Evolutionary conservation across 2,329 filamentous ascomycete species (phyloP).

Genomic region (Diaporthe caulivora): DNA sequence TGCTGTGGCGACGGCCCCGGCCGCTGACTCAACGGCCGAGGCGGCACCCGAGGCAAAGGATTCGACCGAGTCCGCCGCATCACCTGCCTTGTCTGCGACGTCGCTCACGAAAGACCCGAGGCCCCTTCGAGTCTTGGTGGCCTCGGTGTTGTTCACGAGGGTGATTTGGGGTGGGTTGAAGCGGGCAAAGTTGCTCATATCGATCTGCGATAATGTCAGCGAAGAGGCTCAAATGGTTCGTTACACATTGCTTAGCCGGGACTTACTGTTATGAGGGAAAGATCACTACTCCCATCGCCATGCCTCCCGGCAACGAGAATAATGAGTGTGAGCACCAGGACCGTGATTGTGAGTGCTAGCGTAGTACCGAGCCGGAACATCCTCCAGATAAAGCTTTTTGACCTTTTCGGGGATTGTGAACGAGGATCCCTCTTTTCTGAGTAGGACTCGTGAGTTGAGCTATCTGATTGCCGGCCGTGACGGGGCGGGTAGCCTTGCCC

Average conservation of each 20-base stretch:
- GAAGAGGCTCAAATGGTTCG: neutral
- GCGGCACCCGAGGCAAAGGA: slow-evolving; percentile 21
- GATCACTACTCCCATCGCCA: slow-evolving; percentile 34
- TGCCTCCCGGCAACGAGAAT: slow-evolving; percentile 34
- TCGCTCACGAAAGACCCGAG: slow-evolving; percentile 30
- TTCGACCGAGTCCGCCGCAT: slow-evolving; percentile 26
- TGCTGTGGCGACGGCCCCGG: slow-evolving; percentile 25
- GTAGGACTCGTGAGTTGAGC: slow-evolving; percentile 5
- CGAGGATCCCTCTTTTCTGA: neutral
- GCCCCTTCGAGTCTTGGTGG: slow-evolving; percentile 33
- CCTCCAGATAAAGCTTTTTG: slow-evolving; percentile 30
- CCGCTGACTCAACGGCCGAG: slow-evolving; percentile 25
- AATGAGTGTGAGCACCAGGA: slow-evolving; percentile 36
- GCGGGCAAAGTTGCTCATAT: slow-evolving; percentile 38
- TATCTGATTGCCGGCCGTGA: slow-evolving; percentile 10
- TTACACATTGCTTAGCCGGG: neutral
- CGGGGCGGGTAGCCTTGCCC: slow-evolving; percentile 2
- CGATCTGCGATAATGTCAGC: slow-evolving; percentile 27
- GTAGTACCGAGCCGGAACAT: slow-evolving; percentile 31
- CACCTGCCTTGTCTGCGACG: slow-evolving; percentile 2
- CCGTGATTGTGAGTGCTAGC: slow-evolving; percentile 31
- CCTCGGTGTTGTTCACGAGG: slow-evolving; percentile 32
- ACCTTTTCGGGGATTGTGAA: slow-evolving; percentile 14
- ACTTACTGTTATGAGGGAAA: slow-evolving; percentile 37
- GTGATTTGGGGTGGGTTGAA: slow-evolving; percentile 34